phyloP scores from a whole-genome alignment of 805 yeast species.

The Metschnikowia cerradonensis region DNA sequence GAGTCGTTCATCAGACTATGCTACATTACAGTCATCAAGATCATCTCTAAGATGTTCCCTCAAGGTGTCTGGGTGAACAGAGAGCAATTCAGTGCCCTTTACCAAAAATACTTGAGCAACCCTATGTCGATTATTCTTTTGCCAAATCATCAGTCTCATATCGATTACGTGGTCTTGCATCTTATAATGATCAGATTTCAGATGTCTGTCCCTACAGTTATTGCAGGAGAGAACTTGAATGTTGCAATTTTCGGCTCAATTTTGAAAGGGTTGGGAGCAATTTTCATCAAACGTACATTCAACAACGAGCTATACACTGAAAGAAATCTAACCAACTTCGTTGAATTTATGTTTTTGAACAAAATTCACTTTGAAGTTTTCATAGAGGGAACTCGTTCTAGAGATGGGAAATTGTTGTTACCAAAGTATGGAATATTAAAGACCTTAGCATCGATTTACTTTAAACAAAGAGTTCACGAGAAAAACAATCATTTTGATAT shows the following conservation, averaged over 20 bases:
- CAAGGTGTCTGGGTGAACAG: constrained; percentile 38
- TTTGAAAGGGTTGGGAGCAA: constrained; percentile 50
- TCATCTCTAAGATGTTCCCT: constrained; percentile 38
- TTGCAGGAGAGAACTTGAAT: constrained; percentile 65
- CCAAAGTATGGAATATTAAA: constrained; percentile 63
- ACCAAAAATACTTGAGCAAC: constrained; percentile 28
- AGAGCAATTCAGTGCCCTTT: constrained; percentile 27
- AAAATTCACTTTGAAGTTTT: constrained; percentile 56
- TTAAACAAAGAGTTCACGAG: constrained; percentile 30
- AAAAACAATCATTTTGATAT: constrained; percentile 26
- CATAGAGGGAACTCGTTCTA: constrained; percentile 62
- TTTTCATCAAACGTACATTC: constrained; percentile 51
- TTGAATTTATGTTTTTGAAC: constrained; percentile 45
- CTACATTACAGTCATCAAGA: constrained; percentile 34
- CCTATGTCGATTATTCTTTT: constrained; percentile 47
- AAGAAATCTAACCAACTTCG: constrained; percentile 43
- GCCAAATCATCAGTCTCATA: constrained; percentile 61
- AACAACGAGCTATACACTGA: constrained; percentile 42
- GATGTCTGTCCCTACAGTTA: constrained; percentile 51
- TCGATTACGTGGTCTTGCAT: constrained; percentile 58
- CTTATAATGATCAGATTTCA: constrained; percentile 51
- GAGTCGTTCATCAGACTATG: constrained; percentile 29
- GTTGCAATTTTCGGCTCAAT: constrained; percentile 52
- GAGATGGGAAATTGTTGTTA: constrained; percentile 59
- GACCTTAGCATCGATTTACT: constrained; percentile 44